Evolutionary conservation across 768 basidiomycete species (phyloP).

Genomic region (Scleroderma citrinum): DNA sequence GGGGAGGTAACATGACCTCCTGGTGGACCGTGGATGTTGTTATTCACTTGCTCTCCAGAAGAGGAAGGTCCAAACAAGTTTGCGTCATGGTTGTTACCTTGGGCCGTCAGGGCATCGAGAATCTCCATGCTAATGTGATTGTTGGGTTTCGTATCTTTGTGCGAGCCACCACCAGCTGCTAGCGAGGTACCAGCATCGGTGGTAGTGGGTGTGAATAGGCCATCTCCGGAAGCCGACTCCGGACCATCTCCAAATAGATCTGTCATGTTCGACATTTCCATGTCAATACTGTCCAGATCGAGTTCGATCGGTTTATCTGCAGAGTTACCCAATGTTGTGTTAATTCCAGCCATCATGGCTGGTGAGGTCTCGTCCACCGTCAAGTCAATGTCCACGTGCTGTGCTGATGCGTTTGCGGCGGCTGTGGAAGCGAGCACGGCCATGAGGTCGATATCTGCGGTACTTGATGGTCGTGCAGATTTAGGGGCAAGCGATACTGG

Average conservation of each 20-base stretch:
- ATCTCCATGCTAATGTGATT: conserved; percentile 30
- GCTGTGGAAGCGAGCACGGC: conserved; percentile 52
- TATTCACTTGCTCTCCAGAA: conserved; percentile 18
- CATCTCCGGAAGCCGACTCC: conserved; percentile 34
- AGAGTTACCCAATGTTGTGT: conserved; percentile 47
- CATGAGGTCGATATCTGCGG: conserved; percentile 58
- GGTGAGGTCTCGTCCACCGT: conserved; percentile 37
- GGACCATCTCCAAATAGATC: conserved; percentile 51
- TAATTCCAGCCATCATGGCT: conserved; percentile 20
- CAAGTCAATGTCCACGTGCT: conserved; percentile 51
- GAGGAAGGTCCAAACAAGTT: conserved; percentile 18
- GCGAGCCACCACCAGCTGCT: conserved; percentile 12
- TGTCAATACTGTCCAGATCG: conserved; percentile 64
- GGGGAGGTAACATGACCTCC: conserved; percentile 31
- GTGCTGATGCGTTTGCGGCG: conserved; percentile 29
- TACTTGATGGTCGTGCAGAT: conserved; percentile 59
- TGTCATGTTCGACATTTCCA: conserved; percentile 46
- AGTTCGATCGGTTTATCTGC: conserved; percentile 81
- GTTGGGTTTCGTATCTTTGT: conserved; percentile 12
- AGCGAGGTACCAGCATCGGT: conserved; percentile 16
- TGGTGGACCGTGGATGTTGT: conserved; percentile 9
- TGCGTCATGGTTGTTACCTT: conserved; percentile 10
- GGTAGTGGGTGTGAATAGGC: conserved; percentile 46
- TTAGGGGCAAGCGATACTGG: conserved; percentile 80
- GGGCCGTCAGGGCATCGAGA: conserved; percentile 30